Base-by-base conservation (phyloP, 2,329 filamentous ascomycete species). In the Sporothrix sp. region DNA sequence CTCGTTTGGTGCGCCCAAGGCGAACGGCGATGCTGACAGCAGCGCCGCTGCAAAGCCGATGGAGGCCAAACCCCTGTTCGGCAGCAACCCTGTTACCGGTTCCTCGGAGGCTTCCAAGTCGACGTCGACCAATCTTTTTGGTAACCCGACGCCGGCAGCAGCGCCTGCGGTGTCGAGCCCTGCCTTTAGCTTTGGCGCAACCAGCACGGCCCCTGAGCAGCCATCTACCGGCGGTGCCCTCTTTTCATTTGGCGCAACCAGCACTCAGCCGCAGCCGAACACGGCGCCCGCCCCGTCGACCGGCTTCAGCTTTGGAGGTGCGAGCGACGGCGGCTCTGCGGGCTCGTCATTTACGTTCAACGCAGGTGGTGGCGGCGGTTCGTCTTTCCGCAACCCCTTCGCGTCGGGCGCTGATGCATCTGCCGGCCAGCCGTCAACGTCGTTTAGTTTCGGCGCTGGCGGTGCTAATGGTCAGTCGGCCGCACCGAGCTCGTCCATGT, bases 291-390 rank as follows among this genome's bases (percentile, higher is more conserved):
- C 33, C 4, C 39, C 40, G 1, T 43, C 42, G 4, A 23, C 48
- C 2, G 36, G 48, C 7, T 40, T 49, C 30, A 40, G 45, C 28
- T 57, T 58, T 42, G 54, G 55, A 10, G 42, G 45, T 7, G 50
- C 52, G 23, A 44, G 50, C 14, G 48, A 27, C 53, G 57, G 45
- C 27, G 55, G 51, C 18, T 59, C 56, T 25, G 60, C 57, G 0
- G 53, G 56, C n/a, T 50, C 62, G 3, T 68, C 65, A 1, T 71
- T 71, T 52, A 69, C 64, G 3, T 72, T 72, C 53, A 64, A 59
- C 11, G 60, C 63, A 7, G 66, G 62, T 5, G 63, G 61, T 7
- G 58, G 57, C 38, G 35, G 14, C 5, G 56, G 58, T n/a, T 28
- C 25, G 32, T 57, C 70, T 3, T 62, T 70, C 50, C 68, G 63